These are phyloP conservation scores for Triticum monococcum DNA, from an alignment of 176 grass and related monocot genomes.

Conservation along the genomic window DNA sequence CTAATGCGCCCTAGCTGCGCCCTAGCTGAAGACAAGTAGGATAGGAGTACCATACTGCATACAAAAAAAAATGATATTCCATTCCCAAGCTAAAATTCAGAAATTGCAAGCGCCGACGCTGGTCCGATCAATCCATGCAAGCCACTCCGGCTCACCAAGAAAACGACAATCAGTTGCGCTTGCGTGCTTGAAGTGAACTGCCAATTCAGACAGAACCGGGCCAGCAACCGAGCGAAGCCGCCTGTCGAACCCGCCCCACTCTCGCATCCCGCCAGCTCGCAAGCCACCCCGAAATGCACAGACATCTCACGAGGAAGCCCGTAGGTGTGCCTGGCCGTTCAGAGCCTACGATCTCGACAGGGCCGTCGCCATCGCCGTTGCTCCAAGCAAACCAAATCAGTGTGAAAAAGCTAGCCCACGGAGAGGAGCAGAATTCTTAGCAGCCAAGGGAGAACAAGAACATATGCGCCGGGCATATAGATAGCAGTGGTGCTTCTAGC, in stretches of 20 bases:
- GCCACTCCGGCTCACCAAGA: background rate
- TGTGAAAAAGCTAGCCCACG: background rate
- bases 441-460: constrained; percentile 13
- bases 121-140: background rate
- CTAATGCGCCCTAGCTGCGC: no score
- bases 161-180: background rate
- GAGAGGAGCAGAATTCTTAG: background rate
- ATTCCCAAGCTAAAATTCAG: background rate
- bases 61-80: background rate
- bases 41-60: background rate
- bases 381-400: constrained; percentile 3
- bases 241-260: background rate
- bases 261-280: background rate
- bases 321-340: background rate
- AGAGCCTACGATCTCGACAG: background rate
- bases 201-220: background rate
- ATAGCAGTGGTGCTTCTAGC: background rate
- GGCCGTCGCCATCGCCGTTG: background rate
- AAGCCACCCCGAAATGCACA: background rate
- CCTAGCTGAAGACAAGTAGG: background rate
- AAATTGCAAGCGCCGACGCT: background rate
- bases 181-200: background rate
- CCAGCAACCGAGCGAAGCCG: background rate
- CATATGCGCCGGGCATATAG: background rate
- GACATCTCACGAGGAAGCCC: background rate